phyloP scores from a whole-genome alignment of 2,329 filamentous ascomycete genomes.

The Cladobotryum protrusum region DNA sequence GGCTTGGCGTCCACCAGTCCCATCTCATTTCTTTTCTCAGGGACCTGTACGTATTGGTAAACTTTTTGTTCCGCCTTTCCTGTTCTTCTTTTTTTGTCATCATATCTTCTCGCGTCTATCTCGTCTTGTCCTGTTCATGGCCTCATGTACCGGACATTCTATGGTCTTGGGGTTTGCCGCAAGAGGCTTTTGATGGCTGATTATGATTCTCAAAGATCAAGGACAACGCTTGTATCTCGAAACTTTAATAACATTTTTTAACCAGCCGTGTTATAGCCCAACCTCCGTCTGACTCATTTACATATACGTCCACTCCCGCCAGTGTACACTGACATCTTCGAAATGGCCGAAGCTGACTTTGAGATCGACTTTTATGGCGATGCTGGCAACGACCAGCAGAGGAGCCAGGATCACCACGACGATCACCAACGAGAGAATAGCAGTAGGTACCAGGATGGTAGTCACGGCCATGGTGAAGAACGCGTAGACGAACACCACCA shows the following conservation, averaged over 20 bases:
- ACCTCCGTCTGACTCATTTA: not conserved
- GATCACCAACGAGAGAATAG: conserved; percentile 34
- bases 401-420: conserved; percentile 25
- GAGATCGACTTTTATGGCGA: conserved; percentile 70
- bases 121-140: too few species aligned
- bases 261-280: not conserved
- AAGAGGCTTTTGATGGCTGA: conserved; percentile 2
- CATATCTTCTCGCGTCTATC: conserved; percentile 13
- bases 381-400: conserved; percentile 40
- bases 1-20: conserved; percentile 1
- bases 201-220: conserved; percentile 3
- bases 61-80: conserved; percentile 28
- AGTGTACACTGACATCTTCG: conserved; percentile 11
- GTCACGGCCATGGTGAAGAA: conserved; percentile 33
- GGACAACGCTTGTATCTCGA: conserved; percentile 9
- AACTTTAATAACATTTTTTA: conserved; percentile 8
- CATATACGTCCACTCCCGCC: conserved; percentile 13
- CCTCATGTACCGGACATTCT: not conserved
- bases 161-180: not conserved
- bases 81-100: conserved; percentile 23
- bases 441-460: conserved; percentile 35
- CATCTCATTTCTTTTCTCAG: conserved; percentile 7
- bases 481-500: conserved; percentile 28
- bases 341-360: conserved; percentile 65
- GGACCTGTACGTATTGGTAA: conserved; percentile 53